A percentile compares a stretch with the other conserved stretches of the same genome.
Conservation (phyloP, 257 asterid genomes). For the Nicotiana obtusifolia region DNA sequence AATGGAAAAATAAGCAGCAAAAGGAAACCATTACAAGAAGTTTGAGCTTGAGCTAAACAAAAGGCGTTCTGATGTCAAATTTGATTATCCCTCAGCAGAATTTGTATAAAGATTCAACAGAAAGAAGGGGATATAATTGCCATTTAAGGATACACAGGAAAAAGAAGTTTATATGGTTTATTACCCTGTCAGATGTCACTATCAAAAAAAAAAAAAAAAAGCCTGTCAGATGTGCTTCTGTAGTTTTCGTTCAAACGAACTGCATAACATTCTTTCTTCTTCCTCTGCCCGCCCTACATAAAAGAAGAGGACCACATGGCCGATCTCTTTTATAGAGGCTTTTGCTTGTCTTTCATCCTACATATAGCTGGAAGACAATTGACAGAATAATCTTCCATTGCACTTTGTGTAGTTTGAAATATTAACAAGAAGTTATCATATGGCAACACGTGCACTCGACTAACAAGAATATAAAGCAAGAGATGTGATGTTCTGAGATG, state of each 20-base stretch:
- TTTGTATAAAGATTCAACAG: background rate
- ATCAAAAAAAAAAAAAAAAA: too few relatives aligned
- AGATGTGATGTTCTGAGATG: background rate
- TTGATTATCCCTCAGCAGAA: background rate
- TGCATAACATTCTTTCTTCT: background rate
- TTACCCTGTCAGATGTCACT: background rate
- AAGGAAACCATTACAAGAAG: background rate
- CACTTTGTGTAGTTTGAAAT: background rate
- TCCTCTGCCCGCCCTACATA: background rate
- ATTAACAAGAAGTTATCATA: background rate
- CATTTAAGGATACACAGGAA: background rate
- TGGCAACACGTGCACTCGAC: background rate
- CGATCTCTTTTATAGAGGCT: background rate
- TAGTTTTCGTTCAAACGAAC: background rate
- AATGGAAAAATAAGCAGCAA: background rate
- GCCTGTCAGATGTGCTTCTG: background rate
- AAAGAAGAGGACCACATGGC: background rate
- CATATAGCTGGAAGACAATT: background rate
- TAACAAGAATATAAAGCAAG: background rate
- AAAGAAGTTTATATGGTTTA: background rate
- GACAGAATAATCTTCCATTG: background rate
- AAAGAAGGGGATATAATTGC: background rate
- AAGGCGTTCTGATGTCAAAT: slow-evolving; percentile 1
- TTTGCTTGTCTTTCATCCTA: background rate
- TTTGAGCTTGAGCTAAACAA: background rate